Percentiles rank a stretch among this genome's conserved stretches.
Conservation (phyloP, 2,329 filamentous ascomycete genomes). For the Aspergillus felis region DNA sequence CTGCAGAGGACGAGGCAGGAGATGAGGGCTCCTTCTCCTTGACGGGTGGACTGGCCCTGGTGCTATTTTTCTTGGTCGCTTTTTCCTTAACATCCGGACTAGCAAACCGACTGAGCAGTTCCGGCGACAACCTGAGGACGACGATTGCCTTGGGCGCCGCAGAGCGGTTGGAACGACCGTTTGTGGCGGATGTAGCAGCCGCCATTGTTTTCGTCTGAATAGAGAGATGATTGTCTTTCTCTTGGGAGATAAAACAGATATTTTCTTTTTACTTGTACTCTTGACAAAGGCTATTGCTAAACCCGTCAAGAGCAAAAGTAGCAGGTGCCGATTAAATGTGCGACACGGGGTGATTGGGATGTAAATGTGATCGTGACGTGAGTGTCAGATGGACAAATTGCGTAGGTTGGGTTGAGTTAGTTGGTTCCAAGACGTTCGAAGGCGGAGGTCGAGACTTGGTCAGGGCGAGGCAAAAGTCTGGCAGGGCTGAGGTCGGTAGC, state of each 20-base stretch:
- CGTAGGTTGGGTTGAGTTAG: conserved; percentile 4
- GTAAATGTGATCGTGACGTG: conserved; percentile 22
- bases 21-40: conserved; percentile 33
- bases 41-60: conserved; percentile 16
- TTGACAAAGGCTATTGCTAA: background rate
- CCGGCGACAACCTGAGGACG: conserved; percentile 38
- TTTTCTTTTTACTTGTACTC: background rate
- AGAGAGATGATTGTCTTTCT: background rate
- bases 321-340: conserved; percentile 6
- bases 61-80: conserved; percentile 17
- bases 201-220: background rate
- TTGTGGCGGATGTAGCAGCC: conserved; percentile 26
- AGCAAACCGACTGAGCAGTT: conserved; percentile 34
- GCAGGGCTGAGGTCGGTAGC: conserved; percentile 21
- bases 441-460: conserved; percentile 23
- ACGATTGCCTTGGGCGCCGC: conserved; percentile 30
- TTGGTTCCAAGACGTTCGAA: conserved; percentile 16
- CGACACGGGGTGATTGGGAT: conserved; percentile 1
- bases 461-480: conserved; percentile 31
- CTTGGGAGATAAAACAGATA: background rate
- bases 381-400: conserved; percentile 5
- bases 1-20: conserved; percentile 34
- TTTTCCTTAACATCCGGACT: conserved; percentile 19
- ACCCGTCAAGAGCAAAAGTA: conserved; percentile 4
- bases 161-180: conserved; percentile 34